Evolutionary conservation across 129 eudicot genomes (phyloP).

Genomic region (Helianthus tuberosus): DNA sequence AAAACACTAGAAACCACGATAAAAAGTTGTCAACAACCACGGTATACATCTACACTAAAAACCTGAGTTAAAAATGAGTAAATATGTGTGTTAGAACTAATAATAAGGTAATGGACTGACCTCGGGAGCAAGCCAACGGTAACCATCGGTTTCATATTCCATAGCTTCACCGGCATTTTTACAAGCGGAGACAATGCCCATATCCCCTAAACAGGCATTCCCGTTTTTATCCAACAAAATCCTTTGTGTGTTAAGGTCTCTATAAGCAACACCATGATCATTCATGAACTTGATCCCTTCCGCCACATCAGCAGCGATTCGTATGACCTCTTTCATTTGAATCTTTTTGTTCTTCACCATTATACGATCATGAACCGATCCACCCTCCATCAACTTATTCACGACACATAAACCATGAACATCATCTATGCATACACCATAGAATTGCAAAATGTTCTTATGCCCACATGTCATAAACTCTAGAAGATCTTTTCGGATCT

Average conservation of each 20-base stretch:
- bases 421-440: constrained; percentile 85
- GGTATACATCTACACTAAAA: no score
- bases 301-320: constrained; percentile 78
- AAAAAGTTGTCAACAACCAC: background rate
- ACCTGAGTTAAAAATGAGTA: no score
- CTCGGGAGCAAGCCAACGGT: constrained; percentile 99
- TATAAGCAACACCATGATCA: constrained; percentile 86
- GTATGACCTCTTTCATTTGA: constrained; percentile 67
- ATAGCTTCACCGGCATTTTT: constrained; percentile 79
- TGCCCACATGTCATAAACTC: constrained; percentile 99
- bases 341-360: constrained; percentile 76
- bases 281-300: constrained; percentile 97
- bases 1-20: background rate
- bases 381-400: constrained; percentile 94
- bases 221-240: constrained; percentile 78
- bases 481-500: constrained; percentile 72
- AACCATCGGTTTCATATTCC: constrained; percentile 99
- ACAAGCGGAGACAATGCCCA: constrained; percentile 95
- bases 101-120: constrained; percentile 39
- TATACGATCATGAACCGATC: constrained; percentile 77
- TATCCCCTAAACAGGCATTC: constrained; percentile 94
- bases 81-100: background rate
- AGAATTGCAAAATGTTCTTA: constrained; percentile 75
- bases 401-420: constrained; percentile 89
- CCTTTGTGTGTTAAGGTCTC: constrained; percentile 87